phyloP scores from a whole-genome alignment of 768 basidiomycete genomes.

The Tephrocybe sp. region DNA sequence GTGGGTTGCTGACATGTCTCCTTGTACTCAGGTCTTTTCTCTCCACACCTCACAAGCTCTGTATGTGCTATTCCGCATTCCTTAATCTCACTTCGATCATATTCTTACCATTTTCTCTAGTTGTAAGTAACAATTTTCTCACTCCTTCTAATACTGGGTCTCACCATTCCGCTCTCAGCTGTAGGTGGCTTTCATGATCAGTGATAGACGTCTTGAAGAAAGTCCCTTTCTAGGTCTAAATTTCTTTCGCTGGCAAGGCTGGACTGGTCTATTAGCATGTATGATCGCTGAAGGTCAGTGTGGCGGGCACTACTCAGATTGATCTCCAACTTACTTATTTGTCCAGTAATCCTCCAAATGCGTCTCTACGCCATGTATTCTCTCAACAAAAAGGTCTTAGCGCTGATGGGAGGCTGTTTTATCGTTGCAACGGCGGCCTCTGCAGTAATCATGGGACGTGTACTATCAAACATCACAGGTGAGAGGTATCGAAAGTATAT shows the following conservation, averaged over 20 bases:
- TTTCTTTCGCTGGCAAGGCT: constrained; percentile 61
- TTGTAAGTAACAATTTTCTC: constrained; percentile 14
- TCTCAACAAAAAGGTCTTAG: constrained; percentile 47
- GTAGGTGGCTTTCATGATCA: constrained; percentile 17
- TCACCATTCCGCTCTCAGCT: constrained; percentile 16
- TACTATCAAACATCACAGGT: constrained; percentile 41
- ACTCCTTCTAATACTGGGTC: background rate
- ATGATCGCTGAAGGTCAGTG: constrained; percentile 53
- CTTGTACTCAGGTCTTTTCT: constrained; percentile 38
- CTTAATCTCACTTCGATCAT: background rate
- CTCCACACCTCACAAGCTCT: constrained; percentile 32
- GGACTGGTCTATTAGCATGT: constrained; percentile 52
- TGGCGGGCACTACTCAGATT: background rate
- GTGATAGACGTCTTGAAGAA: background rate
- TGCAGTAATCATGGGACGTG: constrained; percentile 46
- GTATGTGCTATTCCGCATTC: constrained; percentile 27
- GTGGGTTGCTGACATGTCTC: background rate
- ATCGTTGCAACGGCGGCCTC: constrained; percentile 36
- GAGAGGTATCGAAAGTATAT: constrained; percentile 10
- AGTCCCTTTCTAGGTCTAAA: constrained; percentile 28
- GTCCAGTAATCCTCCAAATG: constrained; percentile 55
- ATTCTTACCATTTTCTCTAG: constrained; percentile 10
- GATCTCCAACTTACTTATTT: background rate
- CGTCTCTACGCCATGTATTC: constrained; percentile 63
- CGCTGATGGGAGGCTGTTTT: constrained; percentile 42